Evolutionary conservation across 129 eudicot genomes (phyloP), one percentile per base, ranked within the genome.

Genomic region (Pulicaria dysenterica): DNA sequence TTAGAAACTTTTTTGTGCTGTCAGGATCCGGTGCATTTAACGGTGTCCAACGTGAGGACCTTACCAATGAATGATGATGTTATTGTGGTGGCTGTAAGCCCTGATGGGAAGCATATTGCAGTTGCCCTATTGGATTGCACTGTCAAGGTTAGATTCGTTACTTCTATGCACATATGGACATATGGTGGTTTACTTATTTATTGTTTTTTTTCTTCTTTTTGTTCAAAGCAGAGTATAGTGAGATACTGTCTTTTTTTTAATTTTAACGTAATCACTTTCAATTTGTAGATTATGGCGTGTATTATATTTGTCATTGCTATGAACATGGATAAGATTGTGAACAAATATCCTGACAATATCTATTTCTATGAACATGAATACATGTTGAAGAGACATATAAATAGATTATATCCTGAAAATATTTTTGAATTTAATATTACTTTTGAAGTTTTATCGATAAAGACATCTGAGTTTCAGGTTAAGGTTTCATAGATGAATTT

Each of bases 21-120:
- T 41, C 87, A 95, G 97, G 97, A 79, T 51, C 48, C 86, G 0
- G 84, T 81, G 83, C 81, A 76, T 53, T 57, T 90, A 34, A 90
- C 97, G 13, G 97, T 86, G 69, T 76, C 96, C 49, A 84, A 88
- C 72, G 83, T 81, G 73, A 86, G 69, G 75, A 84, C 80, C 15
- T 58, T 90, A 75, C 75, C 86, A 48, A 84, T 94, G 98, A 95
- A 90, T 76, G 95, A 88, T 67, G 99, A 90, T 79, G 99, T 85
- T 80, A 79, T 88, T 5, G 96, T 75, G 66, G 86, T 95, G 71
- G 88, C 91, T 64, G 86, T 83, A 31, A 90, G 94, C 75, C 89
- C 96, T 24, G 86, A 84, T 67, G 95, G 94, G 66, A 95, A 88
- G 79, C 79, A 90, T 73, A 81, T 95, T 65, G 97, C 97, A 11